Evolutionary conservation across 2,329 filamentous ascomycete genomes (phyloP), one percentile per base, ranked within the genome.

Genomic region (Sordariomycetes sp.): DNA sequence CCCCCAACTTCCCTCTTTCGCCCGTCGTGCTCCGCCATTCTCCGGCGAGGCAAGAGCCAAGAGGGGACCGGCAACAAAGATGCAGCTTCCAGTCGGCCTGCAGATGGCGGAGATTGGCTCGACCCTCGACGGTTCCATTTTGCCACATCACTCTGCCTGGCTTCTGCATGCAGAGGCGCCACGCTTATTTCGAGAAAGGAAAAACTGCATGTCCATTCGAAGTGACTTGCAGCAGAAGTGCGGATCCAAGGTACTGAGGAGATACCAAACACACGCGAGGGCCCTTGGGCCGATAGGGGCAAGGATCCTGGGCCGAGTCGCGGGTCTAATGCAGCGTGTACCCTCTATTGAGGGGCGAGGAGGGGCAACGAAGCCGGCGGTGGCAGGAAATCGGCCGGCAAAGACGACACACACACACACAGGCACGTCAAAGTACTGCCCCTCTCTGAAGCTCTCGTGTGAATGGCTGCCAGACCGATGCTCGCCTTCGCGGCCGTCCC

Each of bases 101-200:
- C 51, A 58, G 51, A 58, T 34, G n/a, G 37, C 34, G 50, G 56
- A 58, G 56, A 53, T 53, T 58, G 56, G 56, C 34, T 43, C 56
- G 12, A 43, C 53, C 56, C 46, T 53, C 56, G 46, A 58, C 53
- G 56, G 56, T 58, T 58, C 56, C 56, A 58, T 58, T 58, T 58
- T 58, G 56, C 56, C 56, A 58, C 56, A 25, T 58, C 56, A 58
- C 51, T 58, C 35, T 58, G 56, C 56, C 56, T 58, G 34, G 56
- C 40, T 43, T 58, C 48, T 58, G 56, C 56, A 58, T 58, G 53
- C 43, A 58, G 22, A 48, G 56, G 56, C 56, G 56, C 56, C 56
- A 58, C 56, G 56, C 56, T 58, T 58, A 52, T 58, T 54, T 58
- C 51, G 51, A 52, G 46, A 43, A 57, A 40, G 55, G 20, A 18